Conservation (phyloP, 768 basidiomycete genomes). For the Tylopilus vinaceipallidus region DNA sequence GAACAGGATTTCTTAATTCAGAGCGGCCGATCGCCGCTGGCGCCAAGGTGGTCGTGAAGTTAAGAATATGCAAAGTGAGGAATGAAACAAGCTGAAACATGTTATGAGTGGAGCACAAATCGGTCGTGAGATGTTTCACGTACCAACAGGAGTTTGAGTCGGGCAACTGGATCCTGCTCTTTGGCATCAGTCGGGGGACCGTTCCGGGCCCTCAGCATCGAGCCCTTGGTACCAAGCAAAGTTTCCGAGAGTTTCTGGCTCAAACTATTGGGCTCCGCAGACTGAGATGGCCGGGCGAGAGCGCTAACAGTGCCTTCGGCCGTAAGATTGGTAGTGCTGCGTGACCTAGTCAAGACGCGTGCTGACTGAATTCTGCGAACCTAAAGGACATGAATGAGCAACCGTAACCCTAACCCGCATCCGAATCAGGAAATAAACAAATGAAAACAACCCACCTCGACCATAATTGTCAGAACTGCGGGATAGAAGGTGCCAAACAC, state of each 20-base stretch:
- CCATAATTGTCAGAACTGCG: conserved; percentile 89
- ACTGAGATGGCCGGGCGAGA: conserved; percentile 25
- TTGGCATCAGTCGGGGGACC: conserved; percentile 41
- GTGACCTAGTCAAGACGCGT: conserved; percentile 45
- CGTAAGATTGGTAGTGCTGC: conserved; percentile 29
- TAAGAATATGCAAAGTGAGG: conserved; percentile 86
- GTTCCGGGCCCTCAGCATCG: conserved; percentile 44
- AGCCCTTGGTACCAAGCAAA: conserved; percentile 49
- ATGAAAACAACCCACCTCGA: conserved; percentile 63
- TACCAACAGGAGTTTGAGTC: conserved; percentile 86
- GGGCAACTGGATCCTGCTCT: conserved; percentile 77
- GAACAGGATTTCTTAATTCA: conserved; percentile 26
- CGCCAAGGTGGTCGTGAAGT: conserved; percentile 89
- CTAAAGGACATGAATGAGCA: conserved; percentile 33
- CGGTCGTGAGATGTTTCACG: conserved; percentile 22
- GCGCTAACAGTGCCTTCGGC: conserved; percentile 32
- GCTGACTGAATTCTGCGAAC: conserved; percentile 70
- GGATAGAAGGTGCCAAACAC: conserved; percentile 89
- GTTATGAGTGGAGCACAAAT: not conserved
- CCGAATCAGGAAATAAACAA: conserved; percentile 10
- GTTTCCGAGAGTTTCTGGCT: conserved; percentile 28
- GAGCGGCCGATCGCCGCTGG: conserved; percentile 52
- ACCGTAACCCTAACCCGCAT: conserved; percentile 11
- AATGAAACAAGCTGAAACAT: conserved; percentile 75
- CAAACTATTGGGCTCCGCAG: conserved; percentile 16